These are phyloP conservation scores for Aspergillus brasiliensis DNA, from an alignment of 2,329 filamentous ascomycete species.

Conservation along the genomic window DNA sequence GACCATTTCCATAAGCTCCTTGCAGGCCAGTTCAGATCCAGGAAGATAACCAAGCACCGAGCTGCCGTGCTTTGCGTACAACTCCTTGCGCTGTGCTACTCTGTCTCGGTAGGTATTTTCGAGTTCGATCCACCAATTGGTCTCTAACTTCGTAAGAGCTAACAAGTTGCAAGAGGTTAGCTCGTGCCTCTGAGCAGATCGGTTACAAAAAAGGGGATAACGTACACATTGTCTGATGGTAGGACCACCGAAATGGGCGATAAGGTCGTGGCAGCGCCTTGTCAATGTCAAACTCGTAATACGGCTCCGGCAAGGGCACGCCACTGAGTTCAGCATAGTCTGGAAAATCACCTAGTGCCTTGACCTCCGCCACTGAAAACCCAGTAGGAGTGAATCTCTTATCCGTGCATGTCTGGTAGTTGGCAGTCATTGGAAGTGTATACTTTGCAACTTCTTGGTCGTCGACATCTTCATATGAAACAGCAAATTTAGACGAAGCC, in stretches of 20 bases:
- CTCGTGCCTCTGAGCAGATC: background rate
- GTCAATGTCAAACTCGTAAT: constrained; percentile 66
- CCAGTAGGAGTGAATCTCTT: constrained; percentile 64
- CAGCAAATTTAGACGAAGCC: constrained; percentile 28
- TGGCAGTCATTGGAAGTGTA: constrained; percentile 44
- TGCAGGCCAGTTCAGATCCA: constrained; percentile 75
- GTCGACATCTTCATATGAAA: constrained; percentile 27
- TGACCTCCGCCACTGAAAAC: constrained; percentile 70
- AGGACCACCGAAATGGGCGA: constrained; percentile 78
- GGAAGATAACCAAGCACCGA: constrained; percentile 69
- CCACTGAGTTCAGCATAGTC: constrained; percentile 76
- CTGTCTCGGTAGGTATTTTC: constrained; percentile 70
- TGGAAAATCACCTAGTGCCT: constrained; percentile 72
- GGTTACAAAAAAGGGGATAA: constrained; percentile 17
- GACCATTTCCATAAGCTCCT: constrained; percentile 85
- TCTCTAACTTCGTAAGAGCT: constrained; percentile 77
- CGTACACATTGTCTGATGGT: constrained; percentile 91
- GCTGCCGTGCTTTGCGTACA: constrained; percentile 65
- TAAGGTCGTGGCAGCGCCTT: constrained; percentile 74
- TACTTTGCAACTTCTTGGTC: constrained; percentile 37
- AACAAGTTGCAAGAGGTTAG: background rate
- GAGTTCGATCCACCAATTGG: constrained; percentile 88
- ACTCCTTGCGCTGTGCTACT: constrained; percentile 67
- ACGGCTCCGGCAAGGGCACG: constrained; percentile 68
- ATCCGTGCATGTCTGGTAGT: constrained; percentile 41